Percentiles rank a stretch among this genome's conserved stretches.
These are phyloP conservation scores for Saccharomycopsis javanensis DNA, from an alignment of 805 yeast species.

Conservation along the genomic window DNA sequence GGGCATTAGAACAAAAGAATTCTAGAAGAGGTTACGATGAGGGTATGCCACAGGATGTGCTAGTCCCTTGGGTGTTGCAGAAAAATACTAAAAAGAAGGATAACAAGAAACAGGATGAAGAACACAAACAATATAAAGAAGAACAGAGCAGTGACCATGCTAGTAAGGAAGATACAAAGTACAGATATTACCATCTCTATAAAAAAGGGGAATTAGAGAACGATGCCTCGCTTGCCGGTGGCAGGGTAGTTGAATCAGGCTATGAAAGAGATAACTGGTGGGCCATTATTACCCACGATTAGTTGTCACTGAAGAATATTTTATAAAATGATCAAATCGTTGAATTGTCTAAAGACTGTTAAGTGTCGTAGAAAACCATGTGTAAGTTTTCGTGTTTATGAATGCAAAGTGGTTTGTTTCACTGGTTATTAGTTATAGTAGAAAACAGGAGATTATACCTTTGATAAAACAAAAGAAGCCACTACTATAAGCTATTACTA, in stretches of 20 bases:
- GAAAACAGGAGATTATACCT: no score
- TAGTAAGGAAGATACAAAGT: constrained; percentile 49
- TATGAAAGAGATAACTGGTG: constrained; percentile 97
- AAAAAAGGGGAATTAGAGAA: constrained; percentile 70
- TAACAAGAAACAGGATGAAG: constrained; percentile 22
- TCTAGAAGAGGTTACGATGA: constrained; percentile 86
- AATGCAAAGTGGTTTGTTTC: no score
- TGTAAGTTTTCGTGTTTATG: no score
- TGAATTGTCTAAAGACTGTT: no score
- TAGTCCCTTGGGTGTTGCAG: constrained; percentile 91
- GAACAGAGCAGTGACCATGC: no score
- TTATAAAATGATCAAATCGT: no score
- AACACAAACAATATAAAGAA: constrained; percentile 22
- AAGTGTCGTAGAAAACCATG: no score
- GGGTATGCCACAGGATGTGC: constrained; percentile 86
- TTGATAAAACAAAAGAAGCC: no score
- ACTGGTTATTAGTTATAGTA: no score
- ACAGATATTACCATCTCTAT: constrained; percentile 85
- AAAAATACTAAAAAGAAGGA: constrained; percentile 33
- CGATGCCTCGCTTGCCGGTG: constrained; percentile 67
- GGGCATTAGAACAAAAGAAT: constrained; percentile 91
- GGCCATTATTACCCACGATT: constrained; percentile 38
- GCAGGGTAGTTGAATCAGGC: constrained; percentile 55
- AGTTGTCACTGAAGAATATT: no score
- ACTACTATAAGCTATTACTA: no score